phyloP scores from a whole-genome alignment of 2,329 filamentous ascomycete genomes.

The Sporothrix brunneoviolacea region DNA sequence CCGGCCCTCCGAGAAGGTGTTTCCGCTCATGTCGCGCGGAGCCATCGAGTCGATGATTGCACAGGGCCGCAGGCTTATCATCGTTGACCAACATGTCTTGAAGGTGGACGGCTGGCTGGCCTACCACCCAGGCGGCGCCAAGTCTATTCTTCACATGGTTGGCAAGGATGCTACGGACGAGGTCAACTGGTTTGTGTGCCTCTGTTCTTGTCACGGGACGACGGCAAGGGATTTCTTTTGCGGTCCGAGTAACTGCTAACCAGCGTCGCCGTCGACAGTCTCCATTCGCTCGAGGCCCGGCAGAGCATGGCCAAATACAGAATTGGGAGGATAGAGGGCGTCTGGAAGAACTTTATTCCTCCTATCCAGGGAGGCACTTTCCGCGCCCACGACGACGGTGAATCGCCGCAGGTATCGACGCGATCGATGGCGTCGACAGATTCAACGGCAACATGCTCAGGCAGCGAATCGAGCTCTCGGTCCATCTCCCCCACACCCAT shows the following conservation, averaged over 20 bases:
- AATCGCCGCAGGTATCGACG: background rate
- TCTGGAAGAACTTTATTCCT: slow-evolving; percentile 81
- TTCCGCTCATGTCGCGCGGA: slow-evolving; percentile 35
- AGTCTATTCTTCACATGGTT: slow-evolving; percentile 87
- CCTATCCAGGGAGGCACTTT: slow-evolving; percentile 88
- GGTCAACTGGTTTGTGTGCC: slow-evolving; percentile 66
- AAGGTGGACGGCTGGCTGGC: slow-evolving; percentile 84
- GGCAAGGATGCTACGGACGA: slow-evolving; percentile 92
- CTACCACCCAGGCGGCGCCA: slow-evolving; percentile 88
- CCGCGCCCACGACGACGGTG: slow-evolving; percentile 46
- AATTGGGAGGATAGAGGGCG: slow-evolving; percentile 73
- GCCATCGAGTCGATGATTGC: slow-evolving; percentile 80
- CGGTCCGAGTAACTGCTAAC: background rate
- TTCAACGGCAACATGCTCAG: slow-evolving; percentile 20
- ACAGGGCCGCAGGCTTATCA: slow-evolving; percentile 69
- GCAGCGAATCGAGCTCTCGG: slow-evolving; percentile 18
- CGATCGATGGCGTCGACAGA: background rate
- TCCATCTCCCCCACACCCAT: slow-evolving; percentile 40
- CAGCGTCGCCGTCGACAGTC: slow-evolving; percentile 36
- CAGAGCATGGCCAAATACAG: slow-evolving; percentile 73
- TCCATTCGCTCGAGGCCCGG: slow-evolving; percentile 75
- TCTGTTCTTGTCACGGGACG: no score
- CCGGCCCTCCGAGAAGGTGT: slow-evolving; percentile 20
- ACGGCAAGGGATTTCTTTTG: no score
- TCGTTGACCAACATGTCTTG: slow-evolving; percentile 73